phyloP scores from a whole-genome alignment of 2,329 filamentous ascomycete genomes.

The Colletotrichum higginsianum region DNA sequence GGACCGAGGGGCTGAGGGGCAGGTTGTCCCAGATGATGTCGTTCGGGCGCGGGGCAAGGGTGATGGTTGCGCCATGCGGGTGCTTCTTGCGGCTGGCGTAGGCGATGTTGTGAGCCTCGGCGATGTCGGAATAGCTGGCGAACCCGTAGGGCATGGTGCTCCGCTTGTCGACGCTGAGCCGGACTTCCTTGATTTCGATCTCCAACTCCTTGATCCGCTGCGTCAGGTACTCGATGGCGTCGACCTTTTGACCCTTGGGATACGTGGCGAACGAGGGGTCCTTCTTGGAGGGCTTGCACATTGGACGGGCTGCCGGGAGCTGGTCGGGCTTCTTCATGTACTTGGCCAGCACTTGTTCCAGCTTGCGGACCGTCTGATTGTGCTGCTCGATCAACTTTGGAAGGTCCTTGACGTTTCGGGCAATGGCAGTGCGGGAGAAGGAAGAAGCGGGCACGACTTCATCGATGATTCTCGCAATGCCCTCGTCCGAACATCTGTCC shows the following conservation, averaged over 20 bases:
- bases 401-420: slow-evolving; percentile 91
- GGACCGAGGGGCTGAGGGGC: slow-evolving; percentile 76
- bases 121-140: slow-evolving; percentile 90
- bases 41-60: slow-evolving; percentile 86
- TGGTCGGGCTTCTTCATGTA: slow-evolving; percentile 91
- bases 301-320: slow-evolving; percentile 82
- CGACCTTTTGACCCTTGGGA: slow-evolving; percentile 81
- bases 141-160: slow-evolving; percentile 95
- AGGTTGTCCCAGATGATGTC: slow-evolving; percentile 98
- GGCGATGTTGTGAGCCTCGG: slow-evolving; percentile 89
- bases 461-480: slow-evolving; percentile 87
- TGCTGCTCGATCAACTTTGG: slow-evolving; percentile 90
- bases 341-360: slow-evolving; percentile 88
- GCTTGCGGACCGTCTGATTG: slow-evolving; percentile 81
- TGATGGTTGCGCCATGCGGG: slow-evolving; percentile 82
- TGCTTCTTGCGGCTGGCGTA: slow-evolving; percentile 86
- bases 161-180: slow-evolving; percentile 86
- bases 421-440: slow-evolving; percentile 85
- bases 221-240: slow-evolving; percentile 95
- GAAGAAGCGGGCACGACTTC: slow-evolving; percentile 83
- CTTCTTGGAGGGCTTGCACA: slow-evolving; percentile 84
- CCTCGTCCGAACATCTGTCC: slow-evolving; percentile 85
- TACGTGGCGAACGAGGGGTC: slow-evolving; percentile 78
- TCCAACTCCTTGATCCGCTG: slow-evolving; percentile 88
- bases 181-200: slow-evolving; percentile 85